phyloP scores from a whole-genome alignment of 164 flowering plant genomes.

The Berberis thunbergii region DNA sequence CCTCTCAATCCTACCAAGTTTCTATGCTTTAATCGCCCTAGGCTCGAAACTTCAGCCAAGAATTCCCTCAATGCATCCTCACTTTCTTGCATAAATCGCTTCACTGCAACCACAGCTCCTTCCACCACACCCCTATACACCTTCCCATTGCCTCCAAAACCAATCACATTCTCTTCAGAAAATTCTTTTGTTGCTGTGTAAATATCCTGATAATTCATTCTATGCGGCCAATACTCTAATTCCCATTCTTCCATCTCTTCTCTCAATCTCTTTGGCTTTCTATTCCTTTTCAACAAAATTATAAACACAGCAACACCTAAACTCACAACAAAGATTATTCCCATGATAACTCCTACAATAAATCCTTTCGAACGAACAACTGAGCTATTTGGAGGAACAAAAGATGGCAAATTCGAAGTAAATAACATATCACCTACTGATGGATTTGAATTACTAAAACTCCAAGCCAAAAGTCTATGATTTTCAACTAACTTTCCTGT shows the following conservation, averaged over 20 bases:
- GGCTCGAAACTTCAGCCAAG: slow-evolving; percentile 56
- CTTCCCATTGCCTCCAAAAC: slow-evolving; percentile 62
- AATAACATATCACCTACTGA: slow-evolving; percentile 28
- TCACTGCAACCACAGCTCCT: slow-evolving; percentile 50
- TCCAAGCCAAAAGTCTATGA: slow-evolving; percentile 55
- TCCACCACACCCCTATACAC: slow-evolving; percentile 53
- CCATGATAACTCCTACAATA: slow-evolving; percentile 32
- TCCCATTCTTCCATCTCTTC: slow-evolving; percentile 66
- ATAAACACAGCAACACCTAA: slow-evolving; percentile 8
- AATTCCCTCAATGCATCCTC: slow-evolving; percentile 43
- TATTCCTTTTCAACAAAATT: slow-evolving; percentile 17
- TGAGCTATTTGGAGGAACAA: slow-evolving; percentile 29
- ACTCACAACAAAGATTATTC: slow-evolving; percentile 13
- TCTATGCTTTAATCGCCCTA: slow-evolving; percentile 56
- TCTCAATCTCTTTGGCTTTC: slow-evolving; percentile 20
- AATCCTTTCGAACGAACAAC: slow-evolving; percentile 26
- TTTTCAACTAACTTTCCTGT: slow-evolving; percentile 40
- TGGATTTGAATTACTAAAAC: slow-evolving; percentile 46
- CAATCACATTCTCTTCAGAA: slow-evolving; percentile 51
- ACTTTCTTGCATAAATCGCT: slow-evolving; percentile 39
- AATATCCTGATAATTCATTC: slow-evolving; percentile 38
- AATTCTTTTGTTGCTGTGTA: slow-evolving; percentile 43
- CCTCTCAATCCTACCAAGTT: slow-evolving; percentile 61
- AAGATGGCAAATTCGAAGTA: slow-evolving; percentile 40
- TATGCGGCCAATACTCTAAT: slow-evolving; percentile 69